Evolutionary conservation across 306 rosid species (phyloP).

Genomic region (Dalbergia oliveri): DNA sequence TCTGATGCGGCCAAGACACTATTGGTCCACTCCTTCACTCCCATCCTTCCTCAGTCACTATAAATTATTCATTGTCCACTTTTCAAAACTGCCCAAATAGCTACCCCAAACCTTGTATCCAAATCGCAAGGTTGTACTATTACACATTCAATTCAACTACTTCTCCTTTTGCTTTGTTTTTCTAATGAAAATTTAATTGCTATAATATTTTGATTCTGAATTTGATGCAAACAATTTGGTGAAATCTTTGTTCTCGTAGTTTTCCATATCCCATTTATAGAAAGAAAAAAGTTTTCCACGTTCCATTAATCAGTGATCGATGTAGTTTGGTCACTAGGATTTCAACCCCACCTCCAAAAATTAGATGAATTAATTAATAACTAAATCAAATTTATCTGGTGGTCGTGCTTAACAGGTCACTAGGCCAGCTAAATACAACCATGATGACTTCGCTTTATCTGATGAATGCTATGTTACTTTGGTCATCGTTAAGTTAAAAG

Average conservation of each 20-base stretch:
- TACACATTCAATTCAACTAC: background rate
- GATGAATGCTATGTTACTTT: constrained; percentile 36
- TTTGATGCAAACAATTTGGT: background rate
- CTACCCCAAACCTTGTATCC: too few species aligned
- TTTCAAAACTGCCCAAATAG: too few species aligned
- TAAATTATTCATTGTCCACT: too few species aligned
- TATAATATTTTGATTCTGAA: background rate
- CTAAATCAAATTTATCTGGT: too few species aligned
- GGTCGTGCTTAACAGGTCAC: constrained; percentile 43
- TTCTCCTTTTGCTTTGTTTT: too few species aligned
- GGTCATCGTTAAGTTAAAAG: constrained; percentile 31
- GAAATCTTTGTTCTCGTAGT: background rate
- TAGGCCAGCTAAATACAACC: constrained; percentile 65
- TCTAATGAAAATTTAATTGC: too few species aligned
- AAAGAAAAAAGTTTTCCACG: too few species aligned
- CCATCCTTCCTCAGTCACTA: background rate
- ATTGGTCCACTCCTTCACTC: background rate
- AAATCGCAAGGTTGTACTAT: too few species aligned
- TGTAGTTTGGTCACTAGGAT: too few species aligned
- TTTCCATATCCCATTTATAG: background rate
- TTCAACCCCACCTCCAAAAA: too few species aligned
- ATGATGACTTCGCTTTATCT: constrained; percentile 38
- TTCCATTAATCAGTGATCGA: too few species aligned
- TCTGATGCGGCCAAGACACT: background rate
- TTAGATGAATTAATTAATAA: too few species aligned